Base-by-base conservation (phyloP, 1,284 basidiomycete genomes). In the Cutaneotrichosporon arboriforme region DNA sequence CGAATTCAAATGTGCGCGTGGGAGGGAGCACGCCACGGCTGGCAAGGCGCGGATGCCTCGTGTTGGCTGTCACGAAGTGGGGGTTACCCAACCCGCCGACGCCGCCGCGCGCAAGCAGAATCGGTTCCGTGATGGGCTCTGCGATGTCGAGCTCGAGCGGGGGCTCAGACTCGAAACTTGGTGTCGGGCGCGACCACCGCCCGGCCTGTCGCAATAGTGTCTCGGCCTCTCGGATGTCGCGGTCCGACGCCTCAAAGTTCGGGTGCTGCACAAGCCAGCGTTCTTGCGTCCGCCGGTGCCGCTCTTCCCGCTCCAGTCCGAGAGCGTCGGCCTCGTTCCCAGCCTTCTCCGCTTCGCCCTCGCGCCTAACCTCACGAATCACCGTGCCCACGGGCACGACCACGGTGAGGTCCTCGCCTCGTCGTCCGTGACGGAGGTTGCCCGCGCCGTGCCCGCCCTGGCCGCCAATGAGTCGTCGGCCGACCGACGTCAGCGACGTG, bases 31-130 rank as follows among this genome's bases (percentile, higher is more conserved):
- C 79, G 0, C 96, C 94, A 22, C 84, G 80, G 4, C 85, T 85
- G 0, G 87, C 89, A 58, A 86, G 86, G 69, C 89, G 87, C 2
- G 88, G 87, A 1, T 87, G 84, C 2, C 87, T 83, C 22, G 51
- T 58, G 52, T 83, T 41, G 8, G 57, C 50, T 1, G 68, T 75
- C 0, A 59, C 58, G 63, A 94, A 97, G 63, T 87, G 84, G 0
- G 91, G 88, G 66, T 99, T 99, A 7, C 96, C 96, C 13, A 87
- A 70, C 0, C 96, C 96, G 1, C 91, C 90, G 2, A 71, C 61
- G 0, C 96, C 96, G 2, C 96, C 96, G 3, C 81, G 68, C 0
- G 87, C 84, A 37, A 96, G 72, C 10, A 93, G 76, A 48, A 88
- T 81, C 0, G 84, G 75, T 18, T 80, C 76, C 47, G 82, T 56